Base-by-base conservation (phyloP, 192 early-diverging fungal species). In the Dissophora ornata region DNA sequence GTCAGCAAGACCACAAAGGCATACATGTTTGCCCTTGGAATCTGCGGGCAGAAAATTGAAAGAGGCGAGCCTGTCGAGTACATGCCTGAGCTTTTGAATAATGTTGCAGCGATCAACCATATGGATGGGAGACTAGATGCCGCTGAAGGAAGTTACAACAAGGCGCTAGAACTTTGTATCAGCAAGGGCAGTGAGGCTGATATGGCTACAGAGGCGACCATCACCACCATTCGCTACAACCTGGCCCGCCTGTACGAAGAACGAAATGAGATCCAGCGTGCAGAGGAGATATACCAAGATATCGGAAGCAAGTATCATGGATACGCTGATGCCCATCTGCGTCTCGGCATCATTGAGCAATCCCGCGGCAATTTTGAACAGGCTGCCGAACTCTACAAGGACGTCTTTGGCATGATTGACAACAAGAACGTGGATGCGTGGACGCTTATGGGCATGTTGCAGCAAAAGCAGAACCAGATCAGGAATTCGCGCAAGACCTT, bases 71-170 rank as follows among this genome's bases (percentile, higher is more conserved):
- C 64, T 25, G 74, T 69, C 0, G 67, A 74, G 22, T 69, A 69
- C 40, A 67, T 84, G 50, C 70, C 89, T 0, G 92, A 94, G 65
- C 79, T 97, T n/a, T 82, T 92, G 77, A 97, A 94, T 67, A 96
- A 97, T 71, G 84, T 97, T 44, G 95, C 87, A n/a, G 93, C 86
- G 2, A 83, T 95, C 60, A 85, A 88, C 46, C 93, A 94, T 34
- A 58, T 87, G 38, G 73, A 77, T 42, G 73, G 73, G 11, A 40
- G 65, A 22, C 24, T 77, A 36, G 73, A 77, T 7, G 51, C 80
- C 2, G 84, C 80, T 0, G 80, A 83, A 38, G 68, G 69, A 10
- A 70, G 79, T 28, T 88, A 89, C 65, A 62, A 62, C 5, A 67
- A 81, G 12, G 84, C 87, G 26, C 49, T 85, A 33, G 71, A 86